Conservation (phyloP, 202 grass and related monocot species). For the Setaria italica region DNA sequence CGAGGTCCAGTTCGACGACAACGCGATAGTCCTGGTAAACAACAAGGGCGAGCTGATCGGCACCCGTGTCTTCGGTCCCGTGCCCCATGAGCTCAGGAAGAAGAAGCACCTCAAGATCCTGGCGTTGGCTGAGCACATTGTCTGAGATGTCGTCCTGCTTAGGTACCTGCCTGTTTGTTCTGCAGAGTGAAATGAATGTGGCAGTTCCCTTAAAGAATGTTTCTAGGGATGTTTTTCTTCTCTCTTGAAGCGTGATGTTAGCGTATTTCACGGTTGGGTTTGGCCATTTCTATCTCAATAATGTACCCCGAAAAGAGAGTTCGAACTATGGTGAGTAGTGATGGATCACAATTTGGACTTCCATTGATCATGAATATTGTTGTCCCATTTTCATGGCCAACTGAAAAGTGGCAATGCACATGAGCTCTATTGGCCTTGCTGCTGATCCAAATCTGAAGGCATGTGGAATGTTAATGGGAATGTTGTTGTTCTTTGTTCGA, state of each 20-base stretch:
- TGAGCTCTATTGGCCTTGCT: too few relatives aligned
- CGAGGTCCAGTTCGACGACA: conserved; percentile 87
- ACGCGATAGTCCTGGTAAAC: conserved; percentile 83
- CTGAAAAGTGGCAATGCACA: too few relatives aligned
- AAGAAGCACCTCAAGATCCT: conserved; percentile 98
- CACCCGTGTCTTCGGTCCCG: conserved; percentile 76
- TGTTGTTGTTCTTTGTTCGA: too few relatives aligned
- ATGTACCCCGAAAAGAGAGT: conserved; percentile 1
- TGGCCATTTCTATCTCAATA: conserved; percentile 26
- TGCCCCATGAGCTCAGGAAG: conserved; percentile 85
- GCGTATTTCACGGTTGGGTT: neutral
- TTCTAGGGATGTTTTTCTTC: neutral
- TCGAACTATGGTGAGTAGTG: neutral
- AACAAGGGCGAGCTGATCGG: conserved; percentile 94
- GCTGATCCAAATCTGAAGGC: too few relatives aligned
- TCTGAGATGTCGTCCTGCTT: conserved; percentile 46
- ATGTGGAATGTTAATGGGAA: too few relatives aligned
- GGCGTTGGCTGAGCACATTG: conserved; percentile 84
- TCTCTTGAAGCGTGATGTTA: neutral
- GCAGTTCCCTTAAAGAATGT: neutral
- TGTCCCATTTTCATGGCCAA: neutral
- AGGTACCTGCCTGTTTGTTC: conserved; percentile 5
- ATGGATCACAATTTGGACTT: neutral
- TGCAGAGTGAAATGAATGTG: neutral
- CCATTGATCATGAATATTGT: neutral